Conservation (phyloP, 495 filamentous ascomycete genomes). For the Pyronema domesticum region DNA sequence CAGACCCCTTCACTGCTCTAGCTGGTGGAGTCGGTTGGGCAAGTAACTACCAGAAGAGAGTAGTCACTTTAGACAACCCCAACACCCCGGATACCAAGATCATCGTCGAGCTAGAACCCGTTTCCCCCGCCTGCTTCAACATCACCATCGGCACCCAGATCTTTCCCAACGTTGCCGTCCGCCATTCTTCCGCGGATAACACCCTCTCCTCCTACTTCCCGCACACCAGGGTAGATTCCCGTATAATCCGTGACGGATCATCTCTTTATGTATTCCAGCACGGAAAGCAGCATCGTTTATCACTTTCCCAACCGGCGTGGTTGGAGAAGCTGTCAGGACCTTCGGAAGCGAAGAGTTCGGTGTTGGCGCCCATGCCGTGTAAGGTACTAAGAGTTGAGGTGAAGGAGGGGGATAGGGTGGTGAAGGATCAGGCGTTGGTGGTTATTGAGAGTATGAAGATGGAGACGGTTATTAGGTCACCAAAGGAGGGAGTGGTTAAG, state of each 20-base stretch:
- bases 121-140: slow-evolving; percentile 42
- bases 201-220: slow-evolving; percentile 47
- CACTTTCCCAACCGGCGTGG: slow-evolving; percentile 53
- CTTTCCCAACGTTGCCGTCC: slow-evolving; percentile 24
- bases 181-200: background rate
- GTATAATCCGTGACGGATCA: slow-evolving; percentile 51
- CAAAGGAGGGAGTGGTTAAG: slow-evolving; percentile 60
- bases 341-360: slow-evolving; percentile 63
- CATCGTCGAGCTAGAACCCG: slow-evolving; percentile 50
- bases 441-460: slow-evolving; percentile 99
- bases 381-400: slow-evolving; percentile 79
- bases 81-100: slow-evolving; percentile 33
- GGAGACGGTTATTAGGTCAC: slow-evolving; percentile 86
- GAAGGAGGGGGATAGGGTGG: slow-evolving; percentile 56
- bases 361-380: slow-evolving; percentile 85
- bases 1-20: slow-evolving; percentile 22
- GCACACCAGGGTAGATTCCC: slow-evolving; percentile 62
- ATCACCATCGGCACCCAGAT: slow-evolving; percentile 35
- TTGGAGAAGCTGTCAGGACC: slow-evolving; percentile 69
- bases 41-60: slow-evolving; percentile 34
- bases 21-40: slow-evolving; percentile 40
- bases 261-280: slow-evolving; percentile 65
- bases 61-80: slow-evolving; percentile 36
- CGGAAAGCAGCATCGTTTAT: slow-evolving; percentile 57
- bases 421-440: slow-evolving; percentile 73